These are phyloP conservation scores for Dactylonectria macrodidyma DNA, from an alignment of 2,329 filamentous ascomycete genomes.

Conservation along the genomic window DNA sequence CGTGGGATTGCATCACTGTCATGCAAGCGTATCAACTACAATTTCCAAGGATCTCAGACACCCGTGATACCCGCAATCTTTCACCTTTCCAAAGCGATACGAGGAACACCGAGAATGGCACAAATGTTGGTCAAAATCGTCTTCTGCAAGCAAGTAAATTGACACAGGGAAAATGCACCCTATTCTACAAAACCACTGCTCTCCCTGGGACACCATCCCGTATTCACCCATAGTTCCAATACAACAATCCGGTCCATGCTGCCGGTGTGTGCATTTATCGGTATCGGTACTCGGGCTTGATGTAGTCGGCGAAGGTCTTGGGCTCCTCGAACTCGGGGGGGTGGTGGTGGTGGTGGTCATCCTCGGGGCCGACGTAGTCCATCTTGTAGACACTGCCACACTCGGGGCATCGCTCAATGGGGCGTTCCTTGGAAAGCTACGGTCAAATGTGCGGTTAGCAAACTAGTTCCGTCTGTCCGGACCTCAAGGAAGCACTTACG, in stretches of 20 bases:
- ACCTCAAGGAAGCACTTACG: constrained; percentile 67
- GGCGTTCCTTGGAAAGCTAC: constrained; percentile 89
- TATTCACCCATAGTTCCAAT: constrained; percentile 45
- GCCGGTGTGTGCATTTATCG: constrained; percentile 51
- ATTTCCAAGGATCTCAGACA: neutral
- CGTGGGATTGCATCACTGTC: neutral
- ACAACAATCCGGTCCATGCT: constrained; percentile 40
- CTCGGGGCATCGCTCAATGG: constrained; percentile 95
- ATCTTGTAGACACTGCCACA: constrained; percentile 98
- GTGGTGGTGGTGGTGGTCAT: constrained; percentile 77
- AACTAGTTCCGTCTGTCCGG: constrained; percentile 35
- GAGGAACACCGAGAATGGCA: constrained; percentile 9
- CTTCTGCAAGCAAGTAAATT: constrained; percentile 52
- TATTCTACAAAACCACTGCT: constrained; percentile 57
- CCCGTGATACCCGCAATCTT: neutral
- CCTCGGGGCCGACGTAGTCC: constrained; percentile 91
- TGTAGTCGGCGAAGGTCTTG: constrained; percentile 96
- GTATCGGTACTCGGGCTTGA: constrained; percentile 96
- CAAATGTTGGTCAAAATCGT: constrained; percentile 42
- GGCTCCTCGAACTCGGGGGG: constrained; percentile 82
- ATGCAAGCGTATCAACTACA: neutral
- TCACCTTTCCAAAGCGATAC: neutral
- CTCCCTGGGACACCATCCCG: constrained; percentile 42
- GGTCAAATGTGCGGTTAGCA: constrained; percentile 30
- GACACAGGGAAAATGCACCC: constrained; percentile 54